Conservation (phyloP, 2,329 filamentous ascomycete species). For the Diaporthe aspalathi region DNA sequence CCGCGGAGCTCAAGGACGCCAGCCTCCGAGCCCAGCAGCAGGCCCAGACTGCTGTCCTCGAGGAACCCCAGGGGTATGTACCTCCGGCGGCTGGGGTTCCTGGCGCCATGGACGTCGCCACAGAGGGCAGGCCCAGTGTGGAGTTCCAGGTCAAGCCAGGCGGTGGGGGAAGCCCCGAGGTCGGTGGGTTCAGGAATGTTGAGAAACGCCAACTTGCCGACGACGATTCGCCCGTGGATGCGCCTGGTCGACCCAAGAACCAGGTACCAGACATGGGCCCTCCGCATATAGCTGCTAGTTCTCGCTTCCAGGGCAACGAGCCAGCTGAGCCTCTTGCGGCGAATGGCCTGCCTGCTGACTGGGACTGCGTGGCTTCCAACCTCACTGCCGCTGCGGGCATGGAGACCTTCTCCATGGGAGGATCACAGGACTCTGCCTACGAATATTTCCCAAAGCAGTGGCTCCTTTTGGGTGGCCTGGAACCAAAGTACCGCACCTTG, state of each 20-base stretch:
- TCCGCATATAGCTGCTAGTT: background rate
- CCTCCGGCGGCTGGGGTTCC: slow-evolving; percentile 38
- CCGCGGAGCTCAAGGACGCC: slow-evolving; percentile 44
- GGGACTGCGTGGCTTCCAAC: slow-evolving; percentile 70
- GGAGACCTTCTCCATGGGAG: slow-evolving; percentile 70
- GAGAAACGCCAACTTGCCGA: slow-evolving; percentile 21
- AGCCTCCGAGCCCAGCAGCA: slow-evolving; percentile 53
- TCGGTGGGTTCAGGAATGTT: slow-evolving; percentile 37
- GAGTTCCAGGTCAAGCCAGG: slow-evolving; percentile 46
- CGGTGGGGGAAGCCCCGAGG: slow-evolving; percentile 42
- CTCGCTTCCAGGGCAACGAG: slow-evolving; percentile 6
- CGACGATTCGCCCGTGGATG: background rate
- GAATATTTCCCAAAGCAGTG: slow-evolving; percentile 79
- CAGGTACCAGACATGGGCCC: slow-evolving; percentile 2
- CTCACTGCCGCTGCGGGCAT: slow-evolving; percentile 60
- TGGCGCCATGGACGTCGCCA: background rate
- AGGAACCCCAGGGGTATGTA: slow-evolving; percentile 47
- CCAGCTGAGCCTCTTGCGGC: slow-evolving; percentile 47
- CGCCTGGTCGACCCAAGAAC: background rate
- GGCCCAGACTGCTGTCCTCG: slow-evolving; percentile 45
- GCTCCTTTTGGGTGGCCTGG: slow-evolving; percentile 79
- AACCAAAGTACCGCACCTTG: slow-evolving; percentile 77
- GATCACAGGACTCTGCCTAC: slow-evolving; percentile 76
- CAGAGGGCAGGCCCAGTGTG: slow-evolving; percentile 41
- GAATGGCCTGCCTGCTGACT: slow-evolving; percentile 50